These are phyloP conservation scores for Leccinum incarnatum DNA, from an alignment of 768 basidiomycete genomes.

Conservation along the genomic window DNA sequence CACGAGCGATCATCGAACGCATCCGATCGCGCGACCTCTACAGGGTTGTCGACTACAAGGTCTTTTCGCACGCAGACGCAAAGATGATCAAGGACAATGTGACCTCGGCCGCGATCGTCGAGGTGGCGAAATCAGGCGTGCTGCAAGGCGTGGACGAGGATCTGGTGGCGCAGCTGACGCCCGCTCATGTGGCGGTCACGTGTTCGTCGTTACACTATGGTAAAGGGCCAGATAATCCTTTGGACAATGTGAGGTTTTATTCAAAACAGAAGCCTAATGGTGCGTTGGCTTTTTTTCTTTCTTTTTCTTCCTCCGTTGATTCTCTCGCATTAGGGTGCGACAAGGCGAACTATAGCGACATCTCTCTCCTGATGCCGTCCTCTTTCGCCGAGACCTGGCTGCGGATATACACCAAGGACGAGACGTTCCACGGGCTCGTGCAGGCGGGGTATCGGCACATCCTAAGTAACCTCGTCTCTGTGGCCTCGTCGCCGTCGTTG, in stretches of 20 bases:
- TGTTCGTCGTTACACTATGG: slow-evolving; percentile 72
- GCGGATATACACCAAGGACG: slow-evolving; percentile 68
- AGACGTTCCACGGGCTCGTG: slow-evolving; percentile 52
- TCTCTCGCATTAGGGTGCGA: slow-evolving; percentile 37
- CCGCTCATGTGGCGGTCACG: slow-evolving; percentile 61
- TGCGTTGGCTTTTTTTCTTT: slow-evolving; percentile 30
- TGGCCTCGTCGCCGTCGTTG: background rate
- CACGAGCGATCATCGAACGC: slow-evolving; percentile 61
- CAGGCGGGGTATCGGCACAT: slow-evolving; percentile 64
- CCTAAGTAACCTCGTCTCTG: slow-evolving; percentile 23
- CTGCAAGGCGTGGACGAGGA: slow-evolving; percentile 26
- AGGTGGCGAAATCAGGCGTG: slow-evolving; percentile 34
- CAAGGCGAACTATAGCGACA: slow-evolving; percentile 50
- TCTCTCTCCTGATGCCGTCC: slow-evolving; percentile 62
- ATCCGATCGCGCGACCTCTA: slow-evolving; percentile 67
- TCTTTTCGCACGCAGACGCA: slow-evolving; percentile 37
- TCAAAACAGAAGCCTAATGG: slow-evolving; percentile 60
- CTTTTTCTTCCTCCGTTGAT: background rate
- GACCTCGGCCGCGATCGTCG: slow-evolving; percentile 44
- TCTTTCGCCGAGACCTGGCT: slow-evolving; percentile 70
- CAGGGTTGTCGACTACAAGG: slow-evolving; percentile 63
- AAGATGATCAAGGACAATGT: slow-evolving; percentile 25
- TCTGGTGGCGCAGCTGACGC: slow-evolving; percentile 36
- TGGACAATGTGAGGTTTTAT: slow-evolving; percentile 71
- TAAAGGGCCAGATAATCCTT: slow-evolving; percentile 66